Base-by-base conservation (phyloP, 805 yeast species). In the Barnettozyma sucrosica region DNA sequence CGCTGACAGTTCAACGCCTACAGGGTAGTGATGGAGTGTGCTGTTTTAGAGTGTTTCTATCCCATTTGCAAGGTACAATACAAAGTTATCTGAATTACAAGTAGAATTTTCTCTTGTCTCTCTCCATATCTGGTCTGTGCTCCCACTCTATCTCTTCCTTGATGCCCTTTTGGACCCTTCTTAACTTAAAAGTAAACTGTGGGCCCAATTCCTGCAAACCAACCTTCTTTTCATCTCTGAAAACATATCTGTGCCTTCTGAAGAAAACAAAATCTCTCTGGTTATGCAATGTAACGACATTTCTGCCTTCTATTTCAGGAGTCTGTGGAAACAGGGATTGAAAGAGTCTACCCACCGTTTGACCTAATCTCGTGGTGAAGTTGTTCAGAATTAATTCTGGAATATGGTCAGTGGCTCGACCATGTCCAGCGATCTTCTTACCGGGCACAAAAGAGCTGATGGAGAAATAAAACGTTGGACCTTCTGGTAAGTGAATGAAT, bases 161-260 rank as follows among this genome's bases (percentile, higher is more conserved):
- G 59, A 93, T 76, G 45, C 98, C 99, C 68, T 81, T 85, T 66
- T 92, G 98, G 49, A 93, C 71, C 61, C 98, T 76, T 66, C 96
- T 80, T 56, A 93, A 69, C 62, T 85, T 83, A 64, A 93, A 68
- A 1, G 99, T 93, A 66, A 93, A 93, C 66, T 90, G 97, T 1
- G 99, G 99, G 0, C 99, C 99, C 39, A 93, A 70, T 63, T 93
- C 99, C 62, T 93, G 99, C 44, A 93, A 69, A 7, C 98, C 99
- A 2, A 92, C 97, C 58, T 81, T 83, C 65, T 89, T 95, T 55
- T 89, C 97, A 63, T 89, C 86, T 61, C 79, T 76, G 69, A 93
- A 93, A 1, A 89, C 72, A 59, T 93, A 93, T 59, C 99, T 78
- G 63, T 93, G 99, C 69, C 97, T 80, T 69, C 99, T 79, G 75